Conservation (phyloP, 2,329 filamentous ascomycete genomes). For the Ophiostoma tasmaniense region DNA sequence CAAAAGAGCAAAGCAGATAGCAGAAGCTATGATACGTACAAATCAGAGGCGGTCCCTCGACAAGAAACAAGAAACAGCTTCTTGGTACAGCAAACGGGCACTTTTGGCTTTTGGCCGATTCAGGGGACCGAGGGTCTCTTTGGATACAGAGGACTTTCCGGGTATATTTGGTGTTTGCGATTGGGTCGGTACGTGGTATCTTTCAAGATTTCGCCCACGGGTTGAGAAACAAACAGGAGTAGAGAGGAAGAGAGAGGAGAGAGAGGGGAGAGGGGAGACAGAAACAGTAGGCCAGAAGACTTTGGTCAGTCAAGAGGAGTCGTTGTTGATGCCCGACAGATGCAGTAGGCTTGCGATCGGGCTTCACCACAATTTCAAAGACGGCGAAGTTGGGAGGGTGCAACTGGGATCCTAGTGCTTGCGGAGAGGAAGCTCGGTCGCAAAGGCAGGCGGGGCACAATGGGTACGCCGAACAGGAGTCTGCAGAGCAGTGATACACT, state of each 20-base stretch:
- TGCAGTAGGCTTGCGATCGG: background rate
- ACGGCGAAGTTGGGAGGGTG: background rate
- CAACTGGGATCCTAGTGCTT: background rate
- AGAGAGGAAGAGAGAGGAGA: background rate
- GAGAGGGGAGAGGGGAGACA: background rate
- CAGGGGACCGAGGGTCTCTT: background rate
- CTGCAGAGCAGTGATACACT: background rate
- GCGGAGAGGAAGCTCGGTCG: background rate
- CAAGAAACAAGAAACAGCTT: constrained; percentile 23
- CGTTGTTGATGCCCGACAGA: background rate
- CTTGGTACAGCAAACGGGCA: constrained; percentile 17
- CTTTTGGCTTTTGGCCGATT: constrained; percentile 12
- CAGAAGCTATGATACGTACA: constrained; percentile 43
- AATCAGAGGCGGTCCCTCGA: constrained; percentile 28
- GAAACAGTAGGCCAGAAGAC: background rate
- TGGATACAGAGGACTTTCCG: background rate
- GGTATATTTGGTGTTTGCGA: constrained; percentile 4
- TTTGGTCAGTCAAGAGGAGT: background rate
- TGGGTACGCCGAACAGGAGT: background rate
- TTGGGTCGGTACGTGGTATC: constrained; percentile 8
- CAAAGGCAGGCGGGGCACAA: background rate
- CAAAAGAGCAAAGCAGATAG: constrained; percentile 30
- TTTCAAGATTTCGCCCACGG: constrained; percentile 8
- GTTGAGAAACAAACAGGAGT: constrained; percentile 5
- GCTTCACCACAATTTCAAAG: background rate